Evolutionary conservation across 2,329 filamentous ascomycete species (phyloP).

Genomic region (Colletotrichum karsti): DNA sequence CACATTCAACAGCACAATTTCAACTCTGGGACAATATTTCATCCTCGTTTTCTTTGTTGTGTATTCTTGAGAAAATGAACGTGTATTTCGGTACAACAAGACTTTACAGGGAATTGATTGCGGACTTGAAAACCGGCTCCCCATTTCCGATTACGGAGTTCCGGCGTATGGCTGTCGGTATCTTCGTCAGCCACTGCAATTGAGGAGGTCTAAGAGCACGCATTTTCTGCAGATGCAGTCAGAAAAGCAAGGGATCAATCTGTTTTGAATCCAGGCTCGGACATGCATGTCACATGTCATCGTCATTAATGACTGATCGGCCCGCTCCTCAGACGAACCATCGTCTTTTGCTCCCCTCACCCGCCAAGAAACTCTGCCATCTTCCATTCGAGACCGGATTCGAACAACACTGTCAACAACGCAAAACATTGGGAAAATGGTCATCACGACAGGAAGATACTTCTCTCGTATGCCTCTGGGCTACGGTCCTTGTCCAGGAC

Average conservation of each 20-base stretch:
- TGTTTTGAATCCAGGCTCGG: not conserved
- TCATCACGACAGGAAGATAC: not conserved
- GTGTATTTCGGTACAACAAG: no score
- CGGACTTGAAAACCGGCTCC: no score
- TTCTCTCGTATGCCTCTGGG: slow-evolving; percentile 10
- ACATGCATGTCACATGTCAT: not conserved
- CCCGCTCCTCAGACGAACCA: not conserved
- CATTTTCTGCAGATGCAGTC: not conserved
- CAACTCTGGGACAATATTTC: no score
- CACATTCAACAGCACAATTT: no score
- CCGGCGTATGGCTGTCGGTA: not conserved
- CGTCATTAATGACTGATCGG: not conserved
- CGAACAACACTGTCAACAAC: not conserved
- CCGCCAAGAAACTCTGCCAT: not conserved
- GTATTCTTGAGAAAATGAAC: no score
- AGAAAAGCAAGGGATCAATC: not conserved
- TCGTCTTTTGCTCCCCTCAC: not conserved
- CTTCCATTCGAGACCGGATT: not conserved
- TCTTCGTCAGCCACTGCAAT: not conserved
- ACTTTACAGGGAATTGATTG: no score
- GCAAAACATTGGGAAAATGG: not conserved
- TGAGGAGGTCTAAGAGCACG: not conserved
- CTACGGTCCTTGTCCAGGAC: slow-evolving; percentile 1
- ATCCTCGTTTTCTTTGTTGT: no score
- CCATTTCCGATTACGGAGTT: not conserved